A percentile compares a stretch with the other conserved stretches of the same genome.
These are phyloP conservation scores for Escovopsis sp. DNA, from an alignment of 2,329 filamentous ascomycete species.

Conservation along the genomic window DNA sequence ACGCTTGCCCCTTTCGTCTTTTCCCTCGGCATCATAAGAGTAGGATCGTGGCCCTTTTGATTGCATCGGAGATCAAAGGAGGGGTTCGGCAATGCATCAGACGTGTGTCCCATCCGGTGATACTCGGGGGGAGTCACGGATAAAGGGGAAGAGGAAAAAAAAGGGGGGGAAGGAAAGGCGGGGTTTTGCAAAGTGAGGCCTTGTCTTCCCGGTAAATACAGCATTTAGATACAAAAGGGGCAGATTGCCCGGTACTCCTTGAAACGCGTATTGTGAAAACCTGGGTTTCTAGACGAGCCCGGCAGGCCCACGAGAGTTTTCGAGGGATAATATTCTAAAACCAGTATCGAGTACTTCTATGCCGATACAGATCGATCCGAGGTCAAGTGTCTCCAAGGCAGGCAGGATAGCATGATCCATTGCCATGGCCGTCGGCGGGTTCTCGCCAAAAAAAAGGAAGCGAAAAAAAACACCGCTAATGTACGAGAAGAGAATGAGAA, in stretches of 20 bases:
- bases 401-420: no score
- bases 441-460: neutral
- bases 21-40: neutral
- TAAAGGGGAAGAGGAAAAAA: neutral
- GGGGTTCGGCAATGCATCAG: neutral
- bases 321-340: neutral
- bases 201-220: neutral
- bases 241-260: no score
- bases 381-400: no score
- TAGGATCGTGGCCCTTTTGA: neutral
- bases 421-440: no score
- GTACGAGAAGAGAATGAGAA: constrained; percentile 1
- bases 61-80: neutral
- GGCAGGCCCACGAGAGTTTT: no score
- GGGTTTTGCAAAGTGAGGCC: neutral
- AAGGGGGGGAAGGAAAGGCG: no score
- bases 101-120: neutral
- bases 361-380: no score
- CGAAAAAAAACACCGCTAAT: neutral
- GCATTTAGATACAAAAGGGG: neutral
- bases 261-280: no score
- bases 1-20: neutral
- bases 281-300: no score
- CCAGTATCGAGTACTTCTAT: no score
- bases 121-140: no score